phyloP scores from a whole-genome alignment of 805 yeast species.

The Metschnikowia cubensis region DNA sequence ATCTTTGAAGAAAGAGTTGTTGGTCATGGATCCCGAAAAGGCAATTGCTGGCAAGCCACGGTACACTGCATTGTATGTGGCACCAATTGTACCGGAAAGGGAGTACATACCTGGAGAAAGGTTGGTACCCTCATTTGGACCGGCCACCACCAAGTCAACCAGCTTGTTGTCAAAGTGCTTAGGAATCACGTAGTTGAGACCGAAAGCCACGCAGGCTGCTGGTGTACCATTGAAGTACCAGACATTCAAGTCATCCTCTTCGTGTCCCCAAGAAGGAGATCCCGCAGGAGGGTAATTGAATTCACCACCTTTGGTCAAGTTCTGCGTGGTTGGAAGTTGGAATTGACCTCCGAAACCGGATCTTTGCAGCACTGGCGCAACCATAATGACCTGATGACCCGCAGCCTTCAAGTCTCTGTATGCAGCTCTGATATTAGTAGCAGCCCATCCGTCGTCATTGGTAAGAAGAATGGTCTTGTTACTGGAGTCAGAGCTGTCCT shows the following conservation, averaged over 20 bases:
- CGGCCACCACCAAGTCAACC: conserved; percentile 25
- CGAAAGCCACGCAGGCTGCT: conserved; percentile 25
- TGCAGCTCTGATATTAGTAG: conserved; percentile 54
- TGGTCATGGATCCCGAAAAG: conserved; percentile 24
- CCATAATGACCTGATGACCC: conserved; percentile 20
- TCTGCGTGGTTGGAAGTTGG: conserved; percentile 37
- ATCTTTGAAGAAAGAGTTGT: conserved; percentile 27
- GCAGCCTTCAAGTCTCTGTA: conserved; percentile 37
- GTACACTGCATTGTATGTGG: conserved; percentile 23
- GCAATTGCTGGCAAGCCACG: conserved; percentile 26
- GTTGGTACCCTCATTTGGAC: conserved; percentile 31
- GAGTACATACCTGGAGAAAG: conserved; percentile 27
- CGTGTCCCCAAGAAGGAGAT: conserved; percentile 55
- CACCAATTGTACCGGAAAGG: conserved; percentile 26
- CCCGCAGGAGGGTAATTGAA: conserved; percentile 47
- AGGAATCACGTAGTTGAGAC: conserved; percentile 24
- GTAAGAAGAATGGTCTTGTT: conserved; percentile 45
- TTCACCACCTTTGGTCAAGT: conserved; percentile 43
- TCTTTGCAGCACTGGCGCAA: conserved; percentile 20
- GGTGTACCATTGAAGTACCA: conserved; percentile 32
- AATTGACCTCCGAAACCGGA: conserved; percentile 41
- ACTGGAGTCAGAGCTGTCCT: conserved; percentile 15
- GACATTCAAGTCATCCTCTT: conserved; percentile 30
- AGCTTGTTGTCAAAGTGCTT: conserved; percentile 18
- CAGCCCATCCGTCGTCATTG: conserved; percentile 56